Percentiles rank a stretch among this genome's conserved stretches.
phyloP scores from a whole-genome alignment of 306 rosid species.

The Geum urbanum region DNA sequence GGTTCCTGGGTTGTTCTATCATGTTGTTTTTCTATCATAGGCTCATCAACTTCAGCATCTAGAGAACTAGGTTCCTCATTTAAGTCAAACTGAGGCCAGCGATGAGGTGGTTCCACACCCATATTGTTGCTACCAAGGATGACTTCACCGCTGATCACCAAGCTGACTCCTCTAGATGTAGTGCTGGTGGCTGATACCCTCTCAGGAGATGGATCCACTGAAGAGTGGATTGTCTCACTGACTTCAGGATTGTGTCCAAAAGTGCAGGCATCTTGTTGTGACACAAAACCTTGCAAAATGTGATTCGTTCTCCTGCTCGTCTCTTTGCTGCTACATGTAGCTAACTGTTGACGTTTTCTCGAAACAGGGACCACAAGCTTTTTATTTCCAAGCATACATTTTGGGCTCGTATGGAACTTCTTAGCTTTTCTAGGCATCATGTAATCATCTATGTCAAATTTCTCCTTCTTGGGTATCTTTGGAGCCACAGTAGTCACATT shows the following conservation, averaged over 20 bases:
- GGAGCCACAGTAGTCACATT: slow-evolving; percentile 25
- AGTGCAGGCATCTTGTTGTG: slow-evolving; percentile 42
- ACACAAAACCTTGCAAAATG: slow-evolving; percentile 31
- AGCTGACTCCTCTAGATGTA: slow-evolving; percentile 36
- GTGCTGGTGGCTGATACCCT: slow-evolving; percentile 29
- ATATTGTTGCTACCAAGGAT: slow-evolving; percentile 25
- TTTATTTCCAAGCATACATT: slow-evolving; percentile 31
- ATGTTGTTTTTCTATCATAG: slow-evolving; percentile 31
- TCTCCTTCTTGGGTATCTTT: slow-evolving; percentile 27
- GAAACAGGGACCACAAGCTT: slow-evolving; percentile 31
- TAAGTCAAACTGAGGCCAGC: slow-evolving; percentile 52
- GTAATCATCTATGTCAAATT: slow-evolving; percentile 22
- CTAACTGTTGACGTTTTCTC: slow-evolving; percentile 45
- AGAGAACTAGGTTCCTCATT: slow-evolving; percentile 49
- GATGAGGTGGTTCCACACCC: slow-evolving; percentile 37
- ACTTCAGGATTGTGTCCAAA: slow-evolving; percentile 31
- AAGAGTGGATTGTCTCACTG: slow-evolving; percentile 26
- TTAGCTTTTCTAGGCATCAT: slow-evolving; percentile 22
- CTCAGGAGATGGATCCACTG: slow-evolving; percentile 28
- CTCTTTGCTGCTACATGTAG: slow-evolving; percentile 42
- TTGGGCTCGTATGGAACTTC: slow-evolving; percentile 33
- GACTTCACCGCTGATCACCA: slow-evolving; percentile 30
- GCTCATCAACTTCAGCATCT: slow-evolving; percentile 53
- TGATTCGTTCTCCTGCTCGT: slow-evolving; percentile 23
- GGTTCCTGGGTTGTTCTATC: slow-evolving; percentile 34